phyloP scores from a whole-genome alignment of 495 filamentous ascomycete species.

The Peziza echinospora region DNA sequence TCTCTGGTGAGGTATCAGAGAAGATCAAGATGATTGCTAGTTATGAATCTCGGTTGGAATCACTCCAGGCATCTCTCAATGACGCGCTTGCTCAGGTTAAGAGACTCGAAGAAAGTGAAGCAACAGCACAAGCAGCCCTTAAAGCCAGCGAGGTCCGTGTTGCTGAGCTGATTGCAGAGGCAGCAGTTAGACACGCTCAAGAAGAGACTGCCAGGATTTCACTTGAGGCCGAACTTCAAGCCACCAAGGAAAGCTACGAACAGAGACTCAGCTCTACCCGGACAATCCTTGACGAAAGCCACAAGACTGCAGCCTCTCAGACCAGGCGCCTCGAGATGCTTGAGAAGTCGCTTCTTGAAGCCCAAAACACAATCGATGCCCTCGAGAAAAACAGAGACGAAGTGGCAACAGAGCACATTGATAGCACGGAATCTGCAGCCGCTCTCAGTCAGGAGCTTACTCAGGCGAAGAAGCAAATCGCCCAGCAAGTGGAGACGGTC shows the following conservation, averaged over 20 bases:
- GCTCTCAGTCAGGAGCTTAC: slow-evolving; percentile 48
- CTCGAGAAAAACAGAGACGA: slow-evolving; percentile 49
- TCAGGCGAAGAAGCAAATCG: slow-evolving; percentile 47
- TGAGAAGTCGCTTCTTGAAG: slow-evolving; percentile 23
- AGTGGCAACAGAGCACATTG: slow-evolving; percentile 23
- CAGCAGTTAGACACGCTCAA: slow-evolving; percentile 8
- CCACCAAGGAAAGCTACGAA: not conserved
- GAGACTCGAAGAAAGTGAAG: slow-evolving; percentile 26
- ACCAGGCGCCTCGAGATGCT: slow-evolving; percentile 24
- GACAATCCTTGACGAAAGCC: slow-evolving; percentile 18
- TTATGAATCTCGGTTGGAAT: slow-evolving; percentile 13
- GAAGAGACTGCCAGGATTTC: not conserved
- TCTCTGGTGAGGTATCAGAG: slow-evolving; percentile 12
- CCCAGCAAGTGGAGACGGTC: slow-evolving; percentile 36
- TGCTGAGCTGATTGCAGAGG: slow-evolving; percentile 4
- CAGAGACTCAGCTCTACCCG: slow-evolving; percentile 19
- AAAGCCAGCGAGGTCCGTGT: slow-evolving; percentile 12
- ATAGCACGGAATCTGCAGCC: slow-evolving; percentile 35
- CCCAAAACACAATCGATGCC: slow-evolving; percentile 27
- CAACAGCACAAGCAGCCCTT: slow-evolving; percentile 15
- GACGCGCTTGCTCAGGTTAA: slow-evolving; percentile 19
- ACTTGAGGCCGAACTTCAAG: not conserved
- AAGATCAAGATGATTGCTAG: slow-evolving; percentile 16
- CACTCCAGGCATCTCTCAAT: slow-evolving; percentile 17
- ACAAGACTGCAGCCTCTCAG: slow-evolving; percentile 16